Base-by-base conservation (phyloP, 768 basidiomycete genomes). In the Russula ochroleuca region DNA sequence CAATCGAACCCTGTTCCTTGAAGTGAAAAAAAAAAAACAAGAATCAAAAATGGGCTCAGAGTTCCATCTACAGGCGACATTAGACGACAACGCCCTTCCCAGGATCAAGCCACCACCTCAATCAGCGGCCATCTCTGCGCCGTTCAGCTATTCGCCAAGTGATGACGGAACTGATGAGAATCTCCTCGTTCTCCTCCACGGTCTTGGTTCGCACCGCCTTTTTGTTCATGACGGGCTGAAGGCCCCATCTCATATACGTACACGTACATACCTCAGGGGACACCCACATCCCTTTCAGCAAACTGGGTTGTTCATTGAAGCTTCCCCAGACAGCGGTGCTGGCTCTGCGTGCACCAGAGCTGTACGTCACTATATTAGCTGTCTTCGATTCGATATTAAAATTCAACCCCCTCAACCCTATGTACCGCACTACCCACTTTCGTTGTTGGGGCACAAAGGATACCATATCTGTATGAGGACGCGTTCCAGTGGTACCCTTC, bases 291-390 rank as follows among this genome's bases (percentile, higher is more conserved):
- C 91, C 92, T 1, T 96, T 97, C 72, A 77, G 80, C 37, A 84
- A 85, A 58, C 82, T 97, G 7, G 92, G 85, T 11, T 78, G 78
- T 23, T 81, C 83, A 11, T 74, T 97, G 52, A 89, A 84, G 67
- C 82, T 97, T n/a, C 94, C 94, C 0, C 93, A 95, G 72, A 96
- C 94, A 0, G 92, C 93, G 2, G 79, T 84, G 1, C 82, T 96
- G n/a, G 82, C 90, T 1, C 72, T 96, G 11, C 84, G 89, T 53
- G 94, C 88, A 2, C 87, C 92, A 19, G 83, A 87, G 69, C 84
- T 83, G 88, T 91, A 74, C 67, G 82, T 76, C 43, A 37, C n/a
- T 63, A 6, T 17, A 23, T 41, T 5, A 28, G 8, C 50, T n/a
- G 0, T 53, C 14, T 21, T 23, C 35, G 28, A 28, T 25, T 54